Evolutionary conservation across 2,329 filamentous ascomycete species (phyloP), one percentile per base, ranked within the genome.

Genomic region (Aschersonia sp.): DNA sequence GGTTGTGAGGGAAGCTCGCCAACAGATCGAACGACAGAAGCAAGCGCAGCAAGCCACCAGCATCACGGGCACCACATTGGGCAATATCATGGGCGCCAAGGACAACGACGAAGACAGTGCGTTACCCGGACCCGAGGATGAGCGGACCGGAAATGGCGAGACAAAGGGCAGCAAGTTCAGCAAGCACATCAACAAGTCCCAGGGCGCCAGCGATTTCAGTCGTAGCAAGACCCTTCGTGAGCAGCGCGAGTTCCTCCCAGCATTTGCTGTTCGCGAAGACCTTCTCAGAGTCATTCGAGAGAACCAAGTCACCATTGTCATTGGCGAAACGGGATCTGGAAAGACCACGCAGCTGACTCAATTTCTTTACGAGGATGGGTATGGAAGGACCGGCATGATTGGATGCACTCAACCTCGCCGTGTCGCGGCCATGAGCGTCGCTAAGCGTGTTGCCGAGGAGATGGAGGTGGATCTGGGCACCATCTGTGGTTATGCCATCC

Each of bases 281-380:
- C 70, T 98, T 6, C 68, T 98, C 46, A 78, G 87, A 45, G 87
- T 97, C 5, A 94, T 98, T 54, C 75, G 90, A 51, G 92, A 98
- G 65, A 97, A 98, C 57, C 92, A 98, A 63, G 92, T 98, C 46
- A 79, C 94, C 42, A 94, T 98, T 54, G 90, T 97, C 3, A 88
- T 98, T 45, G 92, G 92, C 43, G 90, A 98, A 68, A 98, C 92
- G 1, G 92, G 92, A 5, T 97, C 90, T 1, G 92, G 92, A 46
- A 98, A 98, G 67, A 98, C 92, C 4, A 98, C 92, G 0, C 92
- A 98, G 64, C 69, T 98, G 51, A 96, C 94, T 0, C 94, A 98
- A 60, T 98, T 97, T 56, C 71, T 98, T 8, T 81, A 94, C 60
- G 92, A 98, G 64, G 92, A 97, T 57, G 94, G 94, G 1, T 98